Base-by-base conservation (phyloP, 2,329 filamentous ascomycete genomes). In the Exophiala sp. region DNA sequence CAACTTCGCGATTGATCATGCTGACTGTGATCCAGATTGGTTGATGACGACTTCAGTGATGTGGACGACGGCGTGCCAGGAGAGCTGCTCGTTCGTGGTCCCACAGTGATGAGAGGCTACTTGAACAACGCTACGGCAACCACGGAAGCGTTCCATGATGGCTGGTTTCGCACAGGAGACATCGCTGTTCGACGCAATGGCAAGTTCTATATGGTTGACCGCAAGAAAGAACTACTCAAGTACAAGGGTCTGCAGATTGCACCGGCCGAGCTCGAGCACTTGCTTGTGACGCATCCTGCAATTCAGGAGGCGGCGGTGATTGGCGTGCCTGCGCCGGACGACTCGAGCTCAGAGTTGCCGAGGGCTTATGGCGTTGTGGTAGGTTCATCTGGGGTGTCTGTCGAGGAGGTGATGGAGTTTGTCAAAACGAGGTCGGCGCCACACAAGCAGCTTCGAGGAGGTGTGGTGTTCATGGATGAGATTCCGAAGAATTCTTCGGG, bases 181-280 rank as follows among this genome's bases (percentile, higher is more conserved):
- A 52, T 58, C 12, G 66, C 53, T 6, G 34, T 50, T 8, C 50
- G 66, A 32, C 47, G 53, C 9, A 41, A 85, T 33, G 87, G 86
- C n/a, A 87, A 91, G 64, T 85, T 91, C 59, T 92, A 83, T 72
- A 88, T 92, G 65, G 91, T 89, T 0, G 89, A 95, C 66, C 83
- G 89, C 3, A 73, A 87, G 12, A 88, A 87, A 72, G 72, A 69
- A 49, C 64, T 70, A 20, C 71, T 72, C 63, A 79, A 85, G 69
- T 83, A 77, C 66, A 84, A 87, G 67, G 83, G 82, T 4, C 84
- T 83, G 67, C 82, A 84, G 65, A 82, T 86, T 2, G 73, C 82
- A 0, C 83, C 83, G 0, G 81, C 82, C 3, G 82, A 85, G 68
- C 73, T 85, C 1, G 82, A 79, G 56, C 74, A 73, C n/a, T 55